Conservation (phyloP, 78 protist species). For the Tieghemostelium lacteum region DNA sequence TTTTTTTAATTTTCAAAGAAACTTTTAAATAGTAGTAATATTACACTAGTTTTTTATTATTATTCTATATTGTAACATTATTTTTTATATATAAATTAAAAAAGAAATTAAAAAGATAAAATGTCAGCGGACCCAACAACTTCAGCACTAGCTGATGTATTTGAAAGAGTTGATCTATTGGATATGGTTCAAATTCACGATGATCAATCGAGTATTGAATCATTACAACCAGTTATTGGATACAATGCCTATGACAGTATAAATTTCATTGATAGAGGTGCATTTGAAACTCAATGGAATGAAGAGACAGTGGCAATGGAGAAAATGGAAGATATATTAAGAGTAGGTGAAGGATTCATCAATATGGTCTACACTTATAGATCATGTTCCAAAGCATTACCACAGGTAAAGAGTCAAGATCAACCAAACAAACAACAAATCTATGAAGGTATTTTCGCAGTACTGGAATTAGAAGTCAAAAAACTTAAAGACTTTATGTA, state of each 20-base stretch:
- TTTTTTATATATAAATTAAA: no score
- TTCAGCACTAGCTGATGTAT: conserved; percentile 37
- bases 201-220: conserved; percentile 75
- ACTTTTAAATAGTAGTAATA: no score
- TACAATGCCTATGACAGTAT: conserved; percentile 14
- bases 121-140: conserved; percentile 37
- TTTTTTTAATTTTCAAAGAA: no score
- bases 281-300: conserved; percentile 79
- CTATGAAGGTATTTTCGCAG: conserved; percentile 78
- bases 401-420: conserved; percentile 78
- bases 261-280: conserved; percentile 74
- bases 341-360: conserved; percentile 50
- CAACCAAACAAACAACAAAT: conserved; percentile 79
- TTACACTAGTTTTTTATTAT: no score
- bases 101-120: background rate
- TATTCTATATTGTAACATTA: no score
- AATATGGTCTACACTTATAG: conserved; percentile 88
- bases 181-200: conserved; percentile 80
- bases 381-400: conserved; percentile 70
- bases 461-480: conserved; percentile 80
- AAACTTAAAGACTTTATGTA: conserved; percentile 81
- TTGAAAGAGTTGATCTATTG: conserved; percentile 73
- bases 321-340: conserved; percentile 63
- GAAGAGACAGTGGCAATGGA: conserved; percentile 75
- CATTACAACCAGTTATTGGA: conserved; percentile 21